Evolutionary conservation across 129 eudicot species (phyloP).

Genomic region (Arctium minus): DNA sequence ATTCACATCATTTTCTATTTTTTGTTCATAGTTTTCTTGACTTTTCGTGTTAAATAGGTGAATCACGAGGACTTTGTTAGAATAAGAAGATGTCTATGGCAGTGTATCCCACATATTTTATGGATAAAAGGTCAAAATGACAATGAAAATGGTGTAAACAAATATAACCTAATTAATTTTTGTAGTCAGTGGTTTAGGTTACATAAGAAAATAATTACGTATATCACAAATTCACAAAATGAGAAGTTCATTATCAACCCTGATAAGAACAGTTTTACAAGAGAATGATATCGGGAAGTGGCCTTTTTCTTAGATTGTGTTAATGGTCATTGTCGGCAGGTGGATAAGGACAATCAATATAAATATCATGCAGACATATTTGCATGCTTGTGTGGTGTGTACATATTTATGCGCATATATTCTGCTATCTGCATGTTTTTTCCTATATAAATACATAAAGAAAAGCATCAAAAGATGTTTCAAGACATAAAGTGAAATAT

Average conservation of each 20-base stretch:
- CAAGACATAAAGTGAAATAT: constrained; percentile 20
- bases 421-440: constrained; percentile 11
- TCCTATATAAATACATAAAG: constrained; percentile 16
- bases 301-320: constrained; percentile 3
- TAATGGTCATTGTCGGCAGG: constrained; percentile 6
- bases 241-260: constrained; percentile 9
- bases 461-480: constrained; percentile 16
- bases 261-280: constrained; percentile 4
- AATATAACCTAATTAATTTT: not conserved
- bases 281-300: not conserved
- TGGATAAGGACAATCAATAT: constrained; percentile 11
- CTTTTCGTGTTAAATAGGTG: not conserved
- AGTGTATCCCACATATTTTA: not conserved
- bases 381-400: constrained; percentile 23
- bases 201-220: not conserved
- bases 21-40: not conserved
- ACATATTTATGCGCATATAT: constrained; percentile 19
- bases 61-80: not conserved
- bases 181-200: not conserved
- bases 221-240: not conserved
- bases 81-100: not conserved
- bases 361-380: constrained; percentile 15
- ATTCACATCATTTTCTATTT: constrained; percentile 16
- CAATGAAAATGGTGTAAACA: not conserved
- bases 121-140: not conserved